Percentiles rank a stretch among this genome's conserved stretches.
Conservation (phyloP, 441 rosid genomes). For the Bruguiera hainesii region DNA sequence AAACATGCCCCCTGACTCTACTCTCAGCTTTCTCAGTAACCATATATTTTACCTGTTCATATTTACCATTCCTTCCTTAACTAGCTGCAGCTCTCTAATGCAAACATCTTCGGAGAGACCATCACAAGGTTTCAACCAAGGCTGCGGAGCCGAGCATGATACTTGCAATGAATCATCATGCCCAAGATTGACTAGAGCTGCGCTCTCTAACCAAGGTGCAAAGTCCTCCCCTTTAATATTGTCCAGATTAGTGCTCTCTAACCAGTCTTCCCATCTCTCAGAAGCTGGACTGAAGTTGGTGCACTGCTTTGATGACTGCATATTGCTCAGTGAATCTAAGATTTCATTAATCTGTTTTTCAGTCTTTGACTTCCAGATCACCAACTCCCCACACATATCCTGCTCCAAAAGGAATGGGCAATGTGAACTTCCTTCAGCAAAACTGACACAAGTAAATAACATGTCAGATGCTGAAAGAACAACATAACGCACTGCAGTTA, state of each 20-base stretch:
- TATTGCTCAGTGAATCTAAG: conserved; percentile 47
- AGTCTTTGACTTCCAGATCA: conserved; percentile 57
- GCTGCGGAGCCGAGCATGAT: conserved; percentile 28
- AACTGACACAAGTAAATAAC: conserved; percentile 2
- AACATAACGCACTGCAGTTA: conserved; percentile 3
- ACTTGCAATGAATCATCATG: conserved; percentile 38
- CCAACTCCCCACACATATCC: conserved; percentile 57
- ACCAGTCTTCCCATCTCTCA: conserved; percentile 81
- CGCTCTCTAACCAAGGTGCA: conserved; percentile 50
- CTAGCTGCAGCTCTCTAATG: conserved; percentile 46
- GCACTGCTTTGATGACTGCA: conserved; percentile 57
- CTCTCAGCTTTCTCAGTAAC: background rate
- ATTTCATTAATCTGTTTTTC: conserved; percentile 69
- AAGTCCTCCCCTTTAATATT: conserved; percentile 54
- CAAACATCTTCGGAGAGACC: conserved; percentile 34
- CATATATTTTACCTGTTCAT: conserved; percentile 52
- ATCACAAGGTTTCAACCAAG: conserved; percentile 43
- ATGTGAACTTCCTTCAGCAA: conserved; percentile 4
- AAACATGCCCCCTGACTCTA: background rate
- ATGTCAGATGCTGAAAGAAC: background rate
- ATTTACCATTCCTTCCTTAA: conserved; percentile 54
- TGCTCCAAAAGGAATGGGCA: conserved; percentile 25
- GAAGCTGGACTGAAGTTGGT: conserved; percentile 49
- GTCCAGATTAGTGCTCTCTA: conserved; percentile 62
- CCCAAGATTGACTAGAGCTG: conserved; percentile 39